Evolutionary conservation across 805 yeast species (phyloP).

Genomic region (Candida ponderosae): DNA sequence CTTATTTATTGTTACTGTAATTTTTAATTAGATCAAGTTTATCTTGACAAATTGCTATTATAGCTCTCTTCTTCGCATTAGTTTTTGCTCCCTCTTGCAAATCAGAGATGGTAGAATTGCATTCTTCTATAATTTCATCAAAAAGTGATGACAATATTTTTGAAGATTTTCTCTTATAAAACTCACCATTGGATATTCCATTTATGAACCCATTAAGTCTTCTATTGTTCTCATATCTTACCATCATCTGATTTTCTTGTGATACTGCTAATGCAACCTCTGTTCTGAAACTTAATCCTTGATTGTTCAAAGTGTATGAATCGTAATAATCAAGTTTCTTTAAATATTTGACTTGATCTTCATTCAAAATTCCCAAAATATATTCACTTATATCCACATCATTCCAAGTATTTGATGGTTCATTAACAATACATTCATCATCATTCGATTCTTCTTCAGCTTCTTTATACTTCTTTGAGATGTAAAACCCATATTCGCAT

Average conservation of each 20-base stretch:
- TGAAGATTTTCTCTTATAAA: constrained; percentile 24
- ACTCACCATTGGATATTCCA: constrained; percentile 42
- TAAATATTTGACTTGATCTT: constrained; percentile 37
- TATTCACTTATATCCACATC: constrained; percentile 52
- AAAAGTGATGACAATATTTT: too few relatives aligned
- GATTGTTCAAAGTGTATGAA: constrained; percentile 57
- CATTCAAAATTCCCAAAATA: constrained; percentile 28
- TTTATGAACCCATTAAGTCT: constrained; percentile 14
- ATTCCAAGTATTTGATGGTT: constrained; percentile 55
- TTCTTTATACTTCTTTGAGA: constrained; percentile 52
- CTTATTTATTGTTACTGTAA: too few relatives aligned
- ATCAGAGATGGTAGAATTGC: too few relatives aligned
- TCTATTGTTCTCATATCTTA: constrained; percentile 5
- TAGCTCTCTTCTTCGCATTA: not conserved
- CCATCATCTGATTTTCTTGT: constrained; percentile 25
- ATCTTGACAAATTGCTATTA: not conserved
- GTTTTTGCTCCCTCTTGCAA: too few relatives aligned
- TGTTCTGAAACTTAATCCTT: constrained; percentile 60
- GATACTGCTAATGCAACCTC: constrained; percentile 64
- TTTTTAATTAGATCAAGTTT: not conserved
- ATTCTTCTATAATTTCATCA: not conserved
- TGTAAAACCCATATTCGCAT: constrained; percentile 80
- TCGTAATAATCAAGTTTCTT: constrained; percentile 52
- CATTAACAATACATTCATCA: constrained; percentile 41
- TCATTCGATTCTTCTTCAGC: constrained; percentile 47